Evolutionary conservation across 2,329 filamentous ascomycete species (phyloP).

Genomic region (Aspergillus sp.): DNA sequence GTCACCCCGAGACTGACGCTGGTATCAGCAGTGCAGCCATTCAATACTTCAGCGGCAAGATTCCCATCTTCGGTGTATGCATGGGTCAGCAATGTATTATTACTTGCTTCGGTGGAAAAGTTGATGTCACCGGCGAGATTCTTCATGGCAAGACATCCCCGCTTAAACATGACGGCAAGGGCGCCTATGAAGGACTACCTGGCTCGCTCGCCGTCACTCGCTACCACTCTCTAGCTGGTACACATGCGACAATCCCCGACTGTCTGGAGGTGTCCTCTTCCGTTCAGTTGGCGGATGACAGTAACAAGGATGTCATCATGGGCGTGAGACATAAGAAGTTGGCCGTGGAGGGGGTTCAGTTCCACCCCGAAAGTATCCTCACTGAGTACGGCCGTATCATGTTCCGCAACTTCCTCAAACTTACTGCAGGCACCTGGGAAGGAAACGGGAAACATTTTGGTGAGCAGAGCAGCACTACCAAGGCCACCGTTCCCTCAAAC

Average conservation of each 20-base stretch:
- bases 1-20: slow-evolving; percentile 87
- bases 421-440: slow-evolving; percentile 89
- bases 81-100: slow-evolving; percentile 99
- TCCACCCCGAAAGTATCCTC: slow-evolving; percentile 95
- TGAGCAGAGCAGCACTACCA: slow-evolving; percentile 23
- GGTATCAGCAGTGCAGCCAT: slow-evolving; percentile 93
- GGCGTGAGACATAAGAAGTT: slow-evolving; percentile 91
- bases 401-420: slow-evolving; percentile 86
- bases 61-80: slow-evolving; percentile 94
- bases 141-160: slow-evolving; percentile 96
- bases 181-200: slow-evolving; percentile 81
- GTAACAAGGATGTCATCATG: slow-evolving; percentile 87
- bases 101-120: slow-evolving; percentile 85
- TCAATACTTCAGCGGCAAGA: slow-evolving; percentile 86
- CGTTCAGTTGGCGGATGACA: slow-evolving; percentile 70
- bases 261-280: slow-evolving; percentile 89
- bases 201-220: slow-evolving; percentile 85
- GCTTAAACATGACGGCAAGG: slow-evolving; percentile 83
- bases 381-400: slow-evolving; percentile 85
- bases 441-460: slow-evolving; percentile 62
- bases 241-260: slow-evolving; percentile 79
- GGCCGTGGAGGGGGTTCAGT: slow-evolving; percentile 93
- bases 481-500: slow-evolving; percentile 22
- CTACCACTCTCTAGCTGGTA: slow-evolving; percentile 95
- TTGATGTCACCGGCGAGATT: slow-evolving; percentile 92